Evolutionary conservation across 2,329 filamentous ascomycete genomes (phyloP).

Genomic region (Epichloe glyceriae): DNA sequence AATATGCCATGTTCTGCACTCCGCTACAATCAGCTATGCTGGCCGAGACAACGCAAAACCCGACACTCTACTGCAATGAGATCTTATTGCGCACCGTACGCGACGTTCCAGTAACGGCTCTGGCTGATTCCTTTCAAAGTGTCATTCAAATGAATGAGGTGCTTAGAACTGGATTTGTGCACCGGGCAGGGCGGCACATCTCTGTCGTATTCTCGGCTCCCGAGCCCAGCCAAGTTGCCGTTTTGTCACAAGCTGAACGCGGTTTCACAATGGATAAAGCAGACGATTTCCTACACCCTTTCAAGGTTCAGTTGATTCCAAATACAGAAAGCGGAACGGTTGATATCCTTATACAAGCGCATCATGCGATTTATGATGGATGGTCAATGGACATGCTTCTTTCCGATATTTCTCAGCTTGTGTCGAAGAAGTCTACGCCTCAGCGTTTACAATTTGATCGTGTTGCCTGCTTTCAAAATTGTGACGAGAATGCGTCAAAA

Average conservation of each 20-base stretch:
- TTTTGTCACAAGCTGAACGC: conserved; percentile 19
- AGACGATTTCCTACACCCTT: conserved; percentile 38
- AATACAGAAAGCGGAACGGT: conserved; percentile 10
- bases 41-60: conserved; percentile 50
- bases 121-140: conserved; percentile 35
- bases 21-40: conserved; percentile 71
- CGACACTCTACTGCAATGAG: conserved; percentile 63
- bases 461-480: conserved; percentile 38
- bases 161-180: conserved; percentile 60
- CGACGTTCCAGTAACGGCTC: conserved; percentile 18
- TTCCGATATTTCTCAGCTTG: conserved; percentile 42
- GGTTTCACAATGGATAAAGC: conserved; percentile 26
- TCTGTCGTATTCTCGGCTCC: conserved; percentile 44
- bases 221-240: conserved; percentile 28
- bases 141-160: conserved; percentile 48
- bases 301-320: conserved; percentile 43
- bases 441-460: conserved; percentile 45
- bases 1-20: conserved; percentile 42
- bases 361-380: conserved; percentile 85
- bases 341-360: conserved; percentile 43
- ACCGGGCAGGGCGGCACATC: conserved; percentile 26
- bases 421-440: conserved; percentile 25
- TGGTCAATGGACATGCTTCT: conserved; percentile 75
- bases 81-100: conserved; percentile 48
- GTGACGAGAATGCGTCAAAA: conserved; percentile 13